Evolutionary conservation across 495 filamentous ascomycete species (phyloP).

Genomic region (Cercophora scortea): DNA sequence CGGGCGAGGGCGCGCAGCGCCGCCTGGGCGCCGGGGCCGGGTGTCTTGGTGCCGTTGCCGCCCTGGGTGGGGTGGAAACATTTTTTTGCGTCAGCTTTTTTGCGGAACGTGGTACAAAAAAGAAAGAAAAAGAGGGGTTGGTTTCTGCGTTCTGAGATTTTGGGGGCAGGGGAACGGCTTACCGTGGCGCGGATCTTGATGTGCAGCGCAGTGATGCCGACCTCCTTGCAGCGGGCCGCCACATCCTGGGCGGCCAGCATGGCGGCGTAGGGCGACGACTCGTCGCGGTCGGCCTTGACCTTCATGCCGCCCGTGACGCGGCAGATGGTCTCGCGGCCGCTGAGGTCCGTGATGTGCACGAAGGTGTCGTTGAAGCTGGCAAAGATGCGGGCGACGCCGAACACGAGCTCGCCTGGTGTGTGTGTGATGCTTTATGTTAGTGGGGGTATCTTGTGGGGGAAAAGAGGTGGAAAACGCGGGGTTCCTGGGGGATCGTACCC

Average conservation of each 20-base stretch:
- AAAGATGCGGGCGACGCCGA: constrained; percentile 74
- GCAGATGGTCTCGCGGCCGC: constrained; percentile 98
- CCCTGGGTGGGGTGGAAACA: too few species aligned
- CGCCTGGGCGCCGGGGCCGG: constrained; percentile 95
- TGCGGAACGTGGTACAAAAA: background rate
- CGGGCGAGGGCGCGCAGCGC: constrained; percentile 97
- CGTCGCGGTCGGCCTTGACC: constrained; percentile 99
- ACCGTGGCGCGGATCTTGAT: constrained; percentile 99
- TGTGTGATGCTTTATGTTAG: too few species aligned
- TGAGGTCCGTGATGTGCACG: constrained; percentile 41
- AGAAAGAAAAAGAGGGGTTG: background rate
- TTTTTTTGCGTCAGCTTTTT: too few species aligned
- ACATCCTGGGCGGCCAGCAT: constrained; percentile 99
- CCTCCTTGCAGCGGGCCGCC: constrained; percentile 94
- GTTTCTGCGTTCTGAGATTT: background rate
- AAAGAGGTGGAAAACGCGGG: too few species aligned
- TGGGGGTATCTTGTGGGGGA: too few species aligned
- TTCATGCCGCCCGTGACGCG: constrained; percentile 99
- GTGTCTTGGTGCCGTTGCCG: constrained; percentile 98
- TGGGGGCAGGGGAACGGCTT: constrained; percentile 33
- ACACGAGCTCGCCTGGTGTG: constrained; percentile 84
- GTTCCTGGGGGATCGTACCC: too few species aligned
- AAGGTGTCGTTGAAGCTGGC: constrained; percentile 95
- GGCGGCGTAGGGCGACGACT: constrained; percentile 98
- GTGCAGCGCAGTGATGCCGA: constrained; percentile 97